phyloP scores from a whole-genome alignment of 495 filamentous ascomycete genomes.

The Barbatosphaeria neglecta region DNA sequence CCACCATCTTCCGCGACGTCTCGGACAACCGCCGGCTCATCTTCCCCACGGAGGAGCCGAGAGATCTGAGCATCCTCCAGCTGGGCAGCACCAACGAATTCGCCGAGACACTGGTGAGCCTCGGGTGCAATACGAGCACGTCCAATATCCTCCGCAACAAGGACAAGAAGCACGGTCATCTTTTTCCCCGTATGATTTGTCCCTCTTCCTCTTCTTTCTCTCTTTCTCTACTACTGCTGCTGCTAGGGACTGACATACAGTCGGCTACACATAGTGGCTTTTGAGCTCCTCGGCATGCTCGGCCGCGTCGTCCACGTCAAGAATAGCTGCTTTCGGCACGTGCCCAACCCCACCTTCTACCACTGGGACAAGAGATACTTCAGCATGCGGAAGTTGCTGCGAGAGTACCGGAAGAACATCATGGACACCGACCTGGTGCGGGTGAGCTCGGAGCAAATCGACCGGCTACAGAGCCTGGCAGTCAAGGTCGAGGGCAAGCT shows the following conservation, averaged over 20 bases:
- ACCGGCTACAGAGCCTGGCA: slow-evolving; percentile 1
- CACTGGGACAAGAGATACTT: slow-evolving; percentile 34
- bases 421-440: slow-evolving; percentile 2
- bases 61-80: slow-evolving; percentile 20
- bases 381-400: slow-evolving; percentile 20
- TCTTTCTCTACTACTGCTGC: not conserved
- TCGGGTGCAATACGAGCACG: slow-evolving; percentile 31
- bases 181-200: slow-evolving; percentile 31
- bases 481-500: slow-evolving; percentile 2
- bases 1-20: slow-evolving; percentile 28
- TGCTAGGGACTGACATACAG: slow-evolving; percentile 5
- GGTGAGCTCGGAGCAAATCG: slow-evolving; percentile 2
- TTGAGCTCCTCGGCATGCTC: slow-evolving; percentile 42
- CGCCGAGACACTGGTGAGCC: slow-evolving; percentile 29
- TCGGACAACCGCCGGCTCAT: slow-evolving; percentile 21
- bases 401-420: slow-evolving; percentile 16
- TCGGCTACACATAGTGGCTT: slow-evolving; percentile 24
- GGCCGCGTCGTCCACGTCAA: slow-evolving; percentile 30
- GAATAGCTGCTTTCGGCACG: slow-evolving; percentile 28
- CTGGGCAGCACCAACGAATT: slow-evolving; percentile 28
- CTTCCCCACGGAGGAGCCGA: slow-evolving; percentile 22
- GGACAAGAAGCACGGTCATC: slow-evolving; percentile 23
- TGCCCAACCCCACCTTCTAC: slow-evolving; percentile 38
- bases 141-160: slow-evolving; percentile 23
- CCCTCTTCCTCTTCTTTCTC: not conserved